Conservation (phyloP, 1,284 basidiomycete genomes). For the Sporisorium sorghi region DNA sequence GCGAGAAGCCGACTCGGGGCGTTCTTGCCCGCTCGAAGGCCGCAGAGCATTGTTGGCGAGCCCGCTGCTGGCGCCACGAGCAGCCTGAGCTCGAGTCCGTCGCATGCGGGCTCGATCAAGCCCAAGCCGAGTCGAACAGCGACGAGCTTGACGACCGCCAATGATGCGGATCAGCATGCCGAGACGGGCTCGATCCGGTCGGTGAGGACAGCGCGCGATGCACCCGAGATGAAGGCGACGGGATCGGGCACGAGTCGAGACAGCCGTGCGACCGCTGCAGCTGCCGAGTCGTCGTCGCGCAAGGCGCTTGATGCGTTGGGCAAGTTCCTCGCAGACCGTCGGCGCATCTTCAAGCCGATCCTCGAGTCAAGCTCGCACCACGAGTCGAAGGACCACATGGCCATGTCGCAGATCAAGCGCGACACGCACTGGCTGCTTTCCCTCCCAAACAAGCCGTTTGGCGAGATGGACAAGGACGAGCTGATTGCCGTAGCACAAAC, state of each 20-base stretch:
- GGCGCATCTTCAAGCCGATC: conserved; percentile 65
- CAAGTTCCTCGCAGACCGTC: conserved; percentile 66
- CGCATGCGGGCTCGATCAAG: conserved; percentile 24
- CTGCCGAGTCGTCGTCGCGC: conserved; percentile 23
- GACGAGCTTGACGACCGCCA: conserved; percentile 8
- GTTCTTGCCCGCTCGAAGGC: conserved; percentile 34
- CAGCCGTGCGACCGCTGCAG: conserved; percentile 15
- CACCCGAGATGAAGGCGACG: conserved; percentile 37
- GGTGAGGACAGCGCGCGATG: conserved; percentile 33
- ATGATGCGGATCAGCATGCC: conserved; percentile 21
- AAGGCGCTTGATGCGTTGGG: conserved; percentile 63
- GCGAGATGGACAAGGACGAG: conserved; percentile 52
- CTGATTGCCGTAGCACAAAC: conserved; percentile 81
- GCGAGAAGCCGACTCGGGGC: conserved; percentile 61
- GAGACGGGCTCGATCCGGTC: conserved; percentile 48
- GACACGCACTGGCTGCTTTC: conserved; percentile 55
- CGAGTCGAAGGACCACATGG: conserved; percentile 49
- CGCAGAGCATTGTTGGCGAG: conserved; percentile 50
- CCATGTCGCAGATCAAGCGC: conserved; percentile 55
- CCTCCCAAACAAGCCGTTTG: conserved; percentile 54
- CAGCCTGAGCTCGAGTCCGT: conserved; percentile 42
- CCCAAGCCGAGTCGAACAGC: conserved; percentile 25
- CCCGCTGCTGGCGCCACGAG: conserved; percentile 8
- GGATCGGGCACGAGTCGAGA: conserved; percentile 32
- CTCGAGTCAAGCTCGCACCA: conserved; percentile 44